These are phyloP conservation scores for Areca catechu DNA, from an alignment of 176 grass and related monocot species.

Conservation along the genomic window DNA sequence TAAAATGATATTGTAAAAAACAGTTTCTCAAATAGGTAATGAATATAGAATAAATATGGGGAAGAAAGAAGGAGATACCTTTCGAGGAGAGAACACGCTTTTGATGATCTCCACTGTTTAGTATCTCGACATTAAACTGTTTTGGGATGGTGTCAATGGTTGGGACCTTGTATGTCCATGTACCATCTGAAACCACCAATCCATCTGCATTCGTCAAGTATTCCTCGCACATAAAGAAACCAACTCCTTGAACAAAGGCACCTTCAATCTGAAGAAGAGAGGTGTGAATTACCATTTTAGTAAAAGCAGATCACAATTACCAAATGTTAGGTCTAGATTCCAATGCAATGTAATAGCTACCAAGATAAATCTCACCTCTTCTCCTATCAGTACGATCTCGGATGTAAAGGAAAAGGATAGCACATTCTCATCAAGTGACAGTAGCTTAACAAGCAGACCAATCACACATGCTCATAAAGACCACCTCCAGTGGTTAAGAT, in stretches of 20 bases:
- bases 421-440: too few relatives aligned
- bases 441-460: too few relatives aligned
- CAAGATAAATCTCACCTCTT: too few relatives aligned
- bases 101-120: constrained; percentile 82
- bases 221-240: constrained; percentile 79
- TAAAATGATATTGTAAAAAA: neutral
- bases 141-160: constrained; percentile 84
- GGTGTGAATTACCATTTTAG: neutral
- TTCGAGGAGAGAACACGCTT: constrained; percentile 87
- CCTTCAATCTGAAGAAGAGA: constrained; percentile 65
- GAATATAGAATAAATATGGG: neutral
- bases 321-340: too few relatives aligned
- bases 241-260: constrained; percentile 90
- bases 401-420: too few relatives aligned
- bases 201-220: constrained; percentile 60
- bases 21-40: neutral
- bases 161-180: constrained; percentile 96
- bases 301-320: neutral
- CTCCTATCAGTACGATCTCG: too few relatives aligned
- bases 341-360: too few relatives aligned
- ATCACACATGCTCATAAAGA: too few relatives aligned
- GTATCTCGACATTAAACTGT: constrained; percentile 80
- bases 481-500: too few relatives aligned
- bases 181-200: constrained; percentile 70
- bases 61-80: constrained; percentile 31